phyloP scores from a whole-genome alignment of 768 basidiomycete species.

The Boletales sp. region DNA sequence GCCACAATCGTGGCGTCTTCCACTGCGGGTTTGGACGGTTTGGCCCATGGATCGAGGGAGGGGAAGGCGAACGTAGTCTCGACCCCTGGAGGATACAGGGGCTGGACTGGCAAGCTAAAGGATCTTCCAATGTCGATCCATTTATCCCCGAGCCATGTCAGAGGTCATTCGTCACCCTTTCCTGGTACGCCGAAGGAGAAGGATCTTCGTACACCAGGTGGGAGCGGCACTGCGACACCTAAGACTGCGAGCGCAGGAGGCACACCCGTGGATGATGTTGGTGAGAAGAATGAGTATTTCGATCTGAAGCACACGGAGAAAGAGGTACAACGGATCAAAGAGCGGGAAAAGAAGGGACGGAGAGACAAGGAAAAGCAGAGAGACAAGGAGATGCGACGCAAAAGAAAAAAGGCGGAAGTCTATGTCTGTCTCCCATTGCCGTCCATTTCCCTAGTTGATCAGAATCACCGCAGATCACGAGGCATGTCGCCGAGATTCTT shows the following conservation, averaged over 20 bases:
- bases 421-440: slow-evolving; percentile 48
- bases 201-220: slow-evolving; percentile 8
- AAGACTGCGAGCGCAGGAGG: slow-evolving; percentile 12
- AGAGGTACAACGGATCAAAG: slow-evolving; percentile 17
- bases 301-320: slow-evolving; percentile 28
- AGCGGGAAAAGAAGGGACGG: slow-evolving; percentile 29
- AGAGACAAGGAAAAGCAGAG: slow-evolving; percentile 33
- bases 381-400: slow-evolving; percentile 42
- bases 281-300: slow-evolving; percentile 27
- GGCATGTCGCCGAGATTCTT: slow-evolving; percentile 78
- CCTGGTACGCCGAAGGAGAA: slow-evolving; percentile 9
- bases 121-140: slow-evolving; percentile 35
- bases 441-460: background rate
- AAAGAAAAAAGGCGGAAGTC: slow-evolving; percentile 71
- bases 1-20: slow-evolving; percentile 16
- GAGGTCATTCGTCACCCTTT: slow-evolving; percentile 7
- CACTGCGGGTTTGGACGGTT: slow-evolving; percentile 5
- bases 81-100: slow-evolving; percentile 14
- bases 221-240: slow-evolving; percentile 18
- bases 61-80: background rate
- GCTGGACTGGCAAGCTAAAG: slow-evolving; percentile 38
- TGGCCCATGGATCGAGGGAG: background rate
- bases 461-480: slow-evolving; percentile 56
- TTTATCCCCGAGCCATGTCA: slow-evolving; percentile 13
- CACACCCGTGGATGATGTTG: slow-evolving; percentile 17